phyloP scores from a whole-genome alignment of 257 asterid genomes.

The Anisodus tanguticus region DNA sequence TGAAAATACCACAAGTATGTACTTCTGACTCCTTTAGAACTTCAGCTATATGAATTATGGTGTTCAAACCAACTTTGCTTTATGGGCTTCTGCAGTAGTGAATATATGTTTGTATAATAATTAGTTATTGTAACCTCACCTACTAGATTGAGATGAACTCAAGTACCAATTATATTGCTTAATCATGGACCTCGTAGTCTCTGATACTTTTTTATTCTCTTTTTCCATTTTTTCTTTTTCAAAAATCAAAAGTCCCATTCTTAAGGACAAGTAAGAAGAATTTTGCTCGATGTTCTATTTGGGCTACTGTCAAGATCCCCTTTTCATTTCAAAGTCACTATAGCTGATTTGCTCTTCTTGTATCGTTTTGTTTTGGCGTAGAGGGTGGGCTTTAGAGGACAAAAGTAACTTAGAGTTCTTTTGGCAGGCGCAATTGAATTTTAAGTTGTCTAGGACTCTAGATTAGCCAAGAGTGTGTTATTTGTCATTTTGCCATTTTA shows the following conservation, averaged over 20 bases:
- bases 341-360: background rate
- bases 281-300: background rate
- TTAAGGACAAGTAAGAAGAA: background rate
- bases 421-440: background rate
- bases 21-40: conserved; percentile 20
- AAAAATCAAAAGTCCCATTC: background rate
- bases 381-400: background rate
- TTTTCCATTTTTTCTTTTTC: background rate
- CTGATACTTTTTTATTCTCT: background rate
- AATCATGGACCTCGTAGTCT: background rate
- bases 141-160: background rate
- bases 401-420: background rate
- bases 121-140: background rate
- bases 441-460: background rate
- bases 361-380: background rate
- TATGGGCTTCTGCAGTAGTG: background rate
- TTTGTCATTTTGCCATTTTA: background rate
- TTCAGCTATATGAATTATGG: background rate
- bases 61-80: background rate
- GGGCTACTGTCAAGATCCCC: background rate
- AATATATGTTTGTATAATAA: background rate
- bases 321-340: background rate
- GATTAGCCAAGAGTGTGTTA: background rate
- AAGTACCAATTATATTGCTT: background rate
- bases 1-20: conserved; percentile 92